Base-by-base conservation (phyloP, 108 stramenopile genomes). In the Cyclotella kingstonii region DNA sequence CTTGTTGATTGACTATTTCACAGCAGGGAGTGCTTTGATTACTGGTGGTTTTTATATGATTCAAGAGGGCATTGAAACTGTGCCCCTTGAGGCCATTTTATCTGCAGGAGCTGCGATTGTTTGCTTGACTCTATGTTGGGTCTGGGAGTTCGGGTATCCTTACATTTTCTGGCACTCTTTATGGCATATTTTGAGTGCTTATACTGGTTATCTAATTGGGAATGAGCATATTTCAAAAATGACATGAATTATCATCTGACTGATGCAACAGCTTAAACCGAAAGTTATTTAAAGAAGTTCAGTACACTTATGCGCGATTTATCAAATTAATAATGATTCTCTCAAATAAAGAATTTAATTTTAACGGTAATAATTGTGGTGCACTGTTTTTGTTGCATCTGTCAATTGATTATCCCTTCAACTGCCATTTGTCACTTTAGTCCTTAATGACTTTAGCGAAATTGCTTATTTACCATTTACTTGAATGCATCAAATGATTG, bases 181-280 rank as follows among this genome's bases (percentile, higher is more conserved):
- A 40, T 93, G 91, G 91, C 91, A 93, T 59, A 55, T 93, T 25
- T 70, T 84, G 42, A 54, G 60, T 47, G 91, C 91, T 2, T 80
- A 74, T 23, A 75, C 81, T 4, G 91, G 84, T n/a, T 93, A 77
- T 66, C 19, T 78, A 7, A 68, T 89, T 43, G 87, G 91, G 14
- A 55, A 68, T 35, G 66, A 65, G 7, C 85, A 86, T 44, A 41
- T 73, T 46, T 7, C 29, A 34, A 46, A 30, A 7, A 21, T 60
- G 1, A 21, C 40, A 14, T 54, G 35, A 54, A 8, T 1, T 4
- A n/a, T n/a, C n/a, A n/a, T n/a, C n/a, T n/a, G n/a, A n/a, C n/a
- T n/a, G n/a, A n/a, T n/a, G n/a, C n/a, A n/a, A n/a, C n/a, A n/a
- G n/a, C n/a, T n/a, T n/a, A n/a, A n/a, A n/a, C n/a, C n/a, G n/a